Evolutionary conservation across 1,284 basidiomycete species (phyloP), one percentile per base, ranked within the genome.

Genomic region (Cutaneotrichosporon cutaneum): DNA sequence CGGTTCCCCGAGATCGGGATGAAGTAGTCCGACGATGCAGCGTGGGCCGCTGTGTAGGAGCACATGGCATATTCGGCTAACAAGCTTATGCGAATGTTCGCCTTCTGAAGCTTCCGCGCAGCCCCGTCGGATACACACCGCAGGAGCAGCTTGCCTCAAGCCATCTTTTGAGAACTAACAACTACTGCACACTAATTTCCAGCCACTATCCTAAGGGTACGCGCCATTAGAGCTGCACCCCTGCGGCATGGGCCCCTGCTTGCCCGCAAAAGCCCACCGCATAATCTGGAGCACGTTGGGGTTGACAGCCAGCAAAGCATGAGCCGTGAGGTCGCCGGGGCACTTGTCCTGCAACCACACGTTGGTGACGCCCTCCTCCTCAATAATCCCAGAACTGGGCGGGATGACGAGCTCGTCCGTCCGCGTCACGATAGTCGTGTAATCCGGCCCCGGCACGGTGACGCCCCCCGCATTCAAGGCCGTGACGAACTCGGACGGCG

Each of bases 361-460:
- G 54, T 62, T 62, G 42, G 48, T 55, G 32, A 62, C 61, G 18
- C 58, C 58, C 16, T 55, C 55, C 55, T 57, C 55, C 24, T 58
- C 39, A 24, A 62, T 36, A 22, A 53, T 21, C 7, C 61, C 61
- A 11, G n/a, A 27, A 16, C 53, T 52, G 57, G 58, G 58, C 22
- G 61, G 61, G 22, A 53, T 8, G 3, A 62, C 61, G 7, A 56
- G 2, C 21, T 55, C 16, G 56, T 62, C 61, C 2, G 55, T 36
- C 22, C 48, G 54, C 45, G 47, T 48, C 24, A 33, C 45, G 48
- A 62, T 56, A 32, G 52, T 58, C 21, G 61, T 62, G 54, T 58
- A 62, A 11, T 32, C 44, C 13, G 45, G 45, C 8, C 61, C 61
- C 14, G 61, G 61, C 10, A 58, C 53, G 7, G 36, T 35, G 36